A percentile compares a stretch with the other conserved stretches of the same genome.
These are phyloP conservation scores for Thelonectria discophora DNA, from an alignment of 2,329 filamentous ascomycete genomes.

Conservation along the genomic window DNA sequence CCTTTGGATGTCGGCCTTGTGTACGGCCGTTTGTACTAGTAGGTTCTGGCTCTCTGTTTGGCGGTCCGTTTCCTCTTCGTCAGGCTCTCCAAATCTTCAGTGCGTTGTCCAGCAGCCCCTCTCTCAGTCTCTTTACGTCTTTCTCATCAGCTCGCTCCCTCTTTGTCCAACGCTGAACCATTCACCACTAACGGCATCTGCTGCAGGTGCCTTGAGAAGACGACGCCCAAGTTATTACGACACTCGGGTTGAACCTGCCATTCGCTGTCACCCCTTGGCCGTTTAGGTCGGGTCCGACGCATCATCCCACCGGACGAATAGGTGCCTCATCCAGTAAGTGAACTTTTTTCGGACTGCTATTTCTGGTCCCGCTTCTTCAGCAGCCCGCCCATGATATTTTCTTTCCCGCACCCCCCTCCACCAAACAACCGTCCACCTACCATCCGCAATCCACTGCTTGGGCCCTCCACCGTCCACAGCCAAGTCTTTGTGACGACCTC, in stretches of 20 bases:
- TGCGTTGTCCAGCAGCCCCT: slow-evolving; percentile 19
- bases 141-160: slow-evolving; percentile 5
- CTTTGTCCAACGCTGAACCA: background rate
- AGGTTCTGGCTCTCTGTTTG: slow-evolving; percentile 13
- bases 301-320: slow-evolving; percentile 6
- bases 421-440: slow-evolving; percentile 4
- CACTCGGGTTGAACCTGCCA: slow-evolving; percentile 2
- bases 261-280: slow-evolving; percentile 2
- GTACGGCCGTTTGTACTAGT: slow-evolving; percentile 15
- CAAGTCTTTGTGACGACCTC: slow-evolving; percentile 39
- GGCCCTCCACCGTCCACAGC: slow-evolving; percentile 30
- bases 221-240: background rate
- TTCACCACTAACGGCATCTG: background rate
- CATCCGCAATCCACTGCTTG: slow-evolving; percentile 16
- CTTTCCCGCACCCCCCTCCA: slow-evolving; percentile 29
- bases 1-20: slow-evolving; percentile 10
- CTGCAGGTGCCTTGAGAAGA: too few species aligned
- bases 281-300: slow-evolving; percentile 9
- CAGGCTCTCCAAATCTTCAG: background rate
- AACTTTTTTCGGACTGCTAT: slow-evolving; percentile 11
- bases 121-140: slow-evolving; percentile 6
- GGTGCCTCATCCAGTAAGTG: slow-evolving; percentile 15
- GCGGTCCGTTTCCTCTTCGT: background rate
- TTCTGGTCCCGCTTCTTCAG: slow-evolving; percentile 18
- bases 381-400: slow-evolving; percentile 25